These are phyloP conservation scores for Aspergillus piperis DNA, from an alignment of 2,329 filamentous ascomycete species.

Conservation along the genomic window DNA sequence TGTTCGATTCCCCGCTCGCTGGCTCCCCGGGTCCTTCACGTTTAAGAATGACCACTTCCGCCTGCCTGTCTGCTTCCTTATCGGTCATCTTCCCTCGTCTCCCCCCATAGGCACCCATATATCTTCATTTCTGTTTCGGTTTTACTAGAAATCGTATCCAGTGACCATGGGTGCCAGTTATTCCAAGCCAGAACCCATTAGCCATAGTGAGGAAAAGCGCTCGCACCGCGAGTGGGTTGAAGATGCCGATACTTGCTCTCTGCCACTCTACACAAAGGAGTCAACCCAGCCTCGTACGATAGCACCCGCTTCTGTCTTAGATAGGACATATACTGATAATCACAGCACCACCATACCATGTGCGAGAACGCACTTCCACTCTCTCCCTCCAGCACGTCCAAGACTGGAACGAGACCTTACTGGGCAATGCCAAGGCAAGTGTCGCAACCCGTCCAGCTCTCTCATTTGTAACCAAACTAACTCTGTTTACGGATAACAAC, in stretches of 20 bases:
- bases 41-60: no score
- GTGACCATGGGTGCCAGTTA: neutral
- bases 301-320: rapidly evolving
- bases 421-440: constrained; percentile 31
- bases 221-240: neutral
- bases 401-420: constrained; percentile 29
- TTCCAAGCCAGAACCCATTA: neutral
- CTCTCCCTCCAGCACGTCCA: constrained; percentile 22
- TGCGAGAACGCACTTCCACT: constrained; percentile 14
- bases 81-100: no score
- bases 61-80: no score
- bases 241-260: neutral
- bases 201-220: neutral
- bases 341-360: constrained; percentile 16
- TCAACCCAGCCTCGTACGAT: neutral
- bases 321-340: neutral
- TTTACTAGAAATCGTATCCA: no score
- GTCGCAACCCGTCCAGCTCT: neutral
- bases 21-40: no score
- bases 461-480: neutral
- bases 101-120: no score
- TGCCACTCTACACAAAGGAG: neutral
- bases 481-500: neutral
- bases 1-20: no score
- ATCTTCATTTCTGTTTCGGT: no score